Conservation (phyloP, 2,329 filamentous ascomycete genomes). For the Conoideocrella luteorostrata region DNA sequence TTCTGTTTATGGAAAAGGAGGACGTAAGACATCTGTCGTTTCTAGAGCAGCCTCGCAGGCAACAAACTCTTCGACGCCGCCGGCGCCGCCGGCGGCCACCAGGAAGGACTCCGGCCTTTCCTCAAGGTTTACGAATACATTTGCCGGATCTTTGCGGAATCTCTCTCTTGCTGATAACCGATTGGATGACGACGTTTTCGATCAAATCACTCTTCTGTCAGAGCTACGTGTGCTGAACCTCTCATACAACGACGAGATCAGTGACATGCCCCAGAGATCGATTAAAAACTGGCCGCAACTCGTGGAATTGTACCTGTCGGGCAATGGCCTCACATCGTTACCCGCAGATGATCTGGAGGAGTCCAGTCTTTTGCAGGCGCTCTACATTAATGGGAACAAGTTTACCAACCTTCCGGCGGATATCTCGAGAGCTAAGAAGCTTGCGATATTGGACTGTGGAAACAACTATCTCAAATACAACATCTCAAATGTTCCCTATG, state of each 20-base stretch:
- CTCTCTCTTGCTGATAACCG: conserved; percentile 90
- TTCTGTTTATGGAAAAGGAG: conserved; percentile 70
- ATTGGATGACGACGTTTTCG: conserved; percentile 90
- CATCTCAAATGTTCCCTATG: conserved; percentile 96
- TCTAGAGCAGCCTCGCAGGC: conserved; percentile 53
- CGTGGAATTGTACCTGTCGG: conserved; percentile 87
- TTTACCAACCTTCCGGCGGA: conserved; percentile 96
- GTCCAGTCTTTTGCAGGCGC: conserved; percentile 74
- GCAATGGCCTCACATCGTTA: conserved; percentile 85
- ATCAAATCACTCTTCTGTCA: conserved; percentile 74
- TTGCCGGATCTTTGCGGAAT: conserved; percentile 77
- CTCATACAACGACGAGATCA: conserved; percentile 83
- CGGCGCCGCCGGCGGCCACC: conserved; percentile 45
- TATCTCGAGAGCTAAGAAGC: conserved; percentile 85
- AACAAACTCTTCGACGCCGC: conserved; percentile 40
- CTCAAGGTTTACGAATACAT: conserved; percentile 74
- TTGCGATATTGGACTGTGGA: conserved; percentile 87
- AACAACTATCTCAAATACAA: conserved; percentile 98
- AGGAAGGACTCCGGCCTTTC: conserved; percentile 89
- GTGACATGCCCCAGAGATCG: conserved; percentile 82
- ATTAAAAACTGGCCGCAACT: conserved; percentile 87
- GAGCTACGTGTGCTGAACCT: conserved; percentile 87
- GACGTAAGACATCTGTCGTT: conserved; percentile 78
- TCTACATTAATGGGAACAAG: conserved; percentile 96
- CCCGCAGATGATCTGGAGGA: conserved; percentile 94